Evolutionary conservation across 202 grass and related monocot genomes (phyloP).

Genomic region (Digitaria exilis): DNA sequence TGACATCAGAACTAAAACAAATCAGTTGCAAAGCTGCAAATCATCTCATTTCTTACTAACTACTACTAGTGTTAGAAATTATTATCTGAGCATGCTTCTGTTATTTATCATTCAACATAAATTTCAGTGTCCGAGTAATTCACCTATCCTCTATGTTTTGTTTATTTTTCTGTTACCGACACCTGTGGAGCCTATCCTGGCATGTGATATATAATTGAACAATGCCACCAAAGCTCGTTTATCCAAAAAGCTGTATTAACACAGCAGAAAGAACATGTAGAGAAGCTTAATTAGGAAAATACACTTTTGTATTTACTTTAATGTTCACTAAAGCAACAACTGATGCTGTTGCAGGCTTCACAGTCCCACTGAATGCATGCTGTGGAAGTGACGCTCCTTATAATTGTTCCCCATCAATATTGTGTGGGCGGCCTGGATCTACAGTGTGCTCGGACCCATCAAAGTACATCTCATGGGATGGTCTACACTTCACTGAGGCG

Average conservation of each 20-base stretch:
- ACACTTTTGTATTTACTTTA: conserved; percentile 1
- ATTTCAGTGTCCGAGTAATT: background rate
- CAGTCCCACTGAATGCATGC: conserved; percentile 72
- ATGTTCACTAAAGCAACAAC: conserved; percentile 22
- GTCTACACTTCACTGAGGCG: conserved; percentile 85
- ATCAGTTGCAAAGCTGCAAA: background rate
- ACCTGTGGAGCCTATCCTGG: background rate
- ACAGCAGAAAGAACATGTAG: background rate
- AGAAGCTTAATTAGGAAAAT: background rate
- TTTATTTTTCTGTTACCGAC: conserved; percentile 4
- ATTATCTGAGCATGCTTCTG: background rate
- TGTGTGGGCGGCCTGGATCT: conserved; percentile 62
- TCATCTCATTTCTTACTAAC: background rate
- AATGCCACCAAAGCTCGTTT: background rate
- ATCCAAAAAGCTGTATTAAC: background rate
- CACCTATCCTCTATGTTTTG: background rate
- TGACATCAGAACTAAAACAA: background rate
- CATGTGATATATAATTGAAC: background rate
- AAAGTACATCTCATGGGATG: conserved; percentile 83
- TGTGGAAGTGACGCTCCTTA: conserved; percentile 72
- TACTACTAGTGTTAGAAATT: background rate
- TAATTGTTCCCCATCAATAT: conserved; percentile 69
- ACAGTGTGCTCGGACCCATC: conserved; percentile 62
- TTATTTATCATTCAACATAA: background rate
- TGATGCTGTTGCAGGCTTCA: conserved; percentile 64